These are phyloP conservation scores for Phytophthora multivora DNA, from an alignment of 352 stramenopile genomes.

Conservation along the genomic window DNA sequence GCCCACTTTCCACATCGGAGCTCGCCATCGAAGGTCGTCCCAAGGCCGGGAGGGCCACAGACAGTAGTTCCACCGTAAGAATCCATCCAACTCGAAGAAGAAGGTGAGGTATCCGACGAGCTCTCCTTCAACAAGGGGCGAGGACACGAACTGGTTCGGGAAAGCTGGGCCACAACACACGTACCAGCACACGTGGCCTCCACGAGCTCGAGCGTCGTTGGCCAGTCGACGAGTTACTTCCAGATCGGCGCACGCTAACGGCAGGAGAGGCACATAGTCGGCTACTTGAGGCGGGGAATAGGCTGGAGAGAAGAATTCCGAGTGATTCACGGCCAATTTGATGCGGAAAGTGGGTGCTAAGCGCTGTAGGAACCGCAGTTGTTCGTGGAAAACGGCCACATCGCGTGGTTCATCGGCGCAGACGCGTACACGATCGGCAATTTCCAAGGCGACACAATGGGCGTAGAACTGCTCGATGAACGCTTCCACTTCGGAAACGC, in stretches of 20 bases:
- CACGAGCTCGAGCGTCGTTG: constrained; percentile 56
- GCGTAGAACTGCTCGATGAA: constrained; percentile 75
- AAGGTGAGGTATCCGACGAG: constrained; percentile 79
- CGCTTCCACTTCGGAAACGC: constrained; percentile 57
- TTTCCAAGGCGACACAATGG: constrained; percentile 56
- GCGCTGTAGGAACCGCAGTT: constrained; percentile 67
- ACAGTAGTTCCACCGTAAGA: constrained; percentile 86
- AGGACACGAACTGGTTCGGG: constrained; percentile 83
- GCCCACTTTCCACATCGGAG: constrained; percentile 69
- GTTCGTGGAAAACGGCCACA: constrained; percentile 58
- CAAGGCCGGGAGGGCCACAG: constrained; percentile 68
- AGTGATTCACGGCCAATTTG: constrained; percentile 78
- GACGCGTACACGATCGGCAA: constrained; percentile 69
- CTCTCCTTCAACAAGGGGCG: constrained; percentile 70
- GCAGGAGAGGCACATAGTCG: constrained; percentile 74
- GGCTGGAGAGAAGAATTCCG: constrained; percentile 63
- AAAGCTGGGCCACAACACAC: constrained; percentile 76
- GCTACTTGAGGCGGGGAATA: constrained; percentile 69
- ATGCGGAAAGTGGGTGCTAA: constrained; percentile 68
- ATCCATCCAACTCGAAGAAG: constrained; percentile 80
- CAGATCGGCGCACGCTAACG: constrained; percentile 67
- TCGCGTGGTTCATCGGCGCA: constrained; percentile 76
- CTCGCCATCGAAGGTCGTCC: constrained; percentile 66
- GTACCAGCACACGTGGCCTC: constrained; percentile 77
- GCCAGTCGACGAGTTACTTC: constrained; percentile 59